Evolutionary conservation across 257 asterid genomes (phyloP).

Genomic region (Lantana camara): DNA sequence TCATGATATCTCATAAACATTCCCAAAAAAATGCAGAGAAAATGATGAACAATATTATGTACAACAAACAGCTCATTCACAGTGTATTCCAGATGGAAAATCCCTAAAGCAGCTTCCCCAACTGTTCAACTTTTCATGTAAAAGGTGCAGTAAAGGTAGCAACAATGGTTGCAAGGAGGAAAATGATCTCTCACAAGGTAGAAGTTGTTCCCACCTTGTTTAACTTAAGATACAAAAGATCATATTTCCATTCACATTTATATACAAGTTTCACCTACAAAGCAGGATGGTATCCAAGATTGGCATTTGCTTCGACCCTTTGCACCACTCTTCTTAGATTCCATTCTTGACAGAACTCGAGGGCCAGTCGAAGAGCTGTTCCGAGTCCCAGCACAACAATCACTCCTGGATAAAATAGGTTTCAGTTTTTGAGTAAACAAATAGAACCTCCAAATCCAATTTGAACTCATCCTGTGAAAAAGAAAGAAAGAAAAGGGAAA

Average conservation of each 20-base stretch:
- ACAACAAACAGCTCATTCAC: background rate
- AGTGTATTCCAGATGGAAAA: background rate
- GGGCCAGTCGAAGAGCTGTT: conserved; percentile 73
- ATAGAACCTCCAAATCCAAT: background rate
- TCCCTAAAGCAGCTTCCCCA: background rate
- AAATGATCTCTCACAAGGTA: background rate
- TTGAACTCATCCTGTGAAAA: background rate
- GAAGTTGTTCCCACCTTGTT: background rate
- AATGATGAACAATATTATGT: background rate
- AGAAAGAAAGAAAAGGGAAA: too few species aligned
- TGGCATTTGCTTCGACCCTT: conserved; percentile 65
- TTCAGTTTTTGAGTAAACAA: background rate
- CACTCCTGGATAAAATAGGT: conserved; percentile 52
- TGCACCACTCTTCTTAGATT: conserved; percentile 66
- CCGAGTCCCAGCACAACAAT: conserved; percentile 81
- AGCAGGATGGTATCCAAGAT: conserved; percentile 63
- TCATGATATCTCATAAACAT: too few species aligned
- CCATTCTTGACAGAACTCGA: conserved; percentile 82
- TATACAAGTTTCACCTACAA: conserved; percentile 34
- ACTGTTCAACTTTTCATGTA: background rate
- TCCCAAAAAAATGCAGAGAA: background rate
- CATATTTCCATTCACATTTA: conserved; percentile 5
- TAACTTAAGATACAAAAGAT: conserved; percentile 19
- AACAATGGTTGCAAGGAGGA: conserved; percentile 2
- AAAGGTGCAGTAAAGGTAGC: background rate